Percentiles rank a stretch among this genome's conserved stretches.
phyloP scores from a whole-genome alignment of 805 yeast genomes.

The Yarrowia sp. region DNA sequence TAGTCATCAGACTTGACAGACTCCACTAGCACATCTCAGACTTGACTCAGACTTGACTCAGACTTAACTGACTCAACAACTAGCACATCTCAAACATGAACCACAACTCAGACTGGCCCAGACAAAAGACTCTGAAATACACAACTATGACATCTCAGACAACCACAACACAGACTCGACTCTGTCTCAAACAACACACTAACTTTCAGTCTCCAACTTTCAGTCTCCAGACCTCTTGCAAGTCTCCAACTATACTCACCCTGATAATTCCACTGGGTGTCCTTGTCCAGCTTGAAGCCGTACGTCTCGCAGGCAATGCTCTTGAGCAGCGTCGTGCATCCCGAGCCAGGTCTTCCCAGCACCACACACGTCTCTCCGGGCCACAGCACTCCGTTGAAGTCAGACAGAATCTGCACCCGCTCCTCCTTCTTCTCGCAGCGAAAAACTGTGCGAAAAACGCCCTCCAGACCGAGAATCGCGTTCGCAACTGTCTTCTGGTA shows the following conservation, averaged over 20 bases:
- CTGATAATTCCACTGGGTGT: constrained; percentile 47
- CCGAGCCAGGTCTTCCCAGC: constrained; percentile 77
- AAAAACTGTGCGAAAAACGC: constrained; percentile 28
- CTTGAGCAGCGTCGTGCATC: constrained; percentile 62
- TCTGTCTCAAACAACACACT: too few species aligned
- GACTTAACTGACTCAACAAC: too few species aligned
- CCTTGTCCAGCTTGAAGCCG: constrained; percentile 51
- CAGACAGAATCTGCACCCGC: constrained; percentile 41
- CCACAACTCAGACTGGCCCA: too few species aligned
- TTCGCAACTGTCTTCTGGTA: constrained; percentile 63
- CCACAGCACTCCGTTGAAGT: constrained; percentile 53
- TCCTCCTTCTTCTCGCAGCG: constrained; percentile 41
- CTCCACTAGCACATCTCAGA: too few species aligned
- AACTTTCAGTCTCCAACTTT: too few species aligned
- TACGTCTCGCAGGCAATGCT: constrained; percentile 55
- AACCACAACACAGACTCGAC: too few species aligned
- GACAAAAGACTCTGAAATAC: too few species aligned
- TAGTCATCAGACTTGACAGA: too few species aligned
- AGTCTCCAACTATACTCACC: not conserved
- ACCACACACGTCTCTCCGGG: constrained; percentile 74
- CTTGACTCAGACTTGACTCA: too few species aligned
- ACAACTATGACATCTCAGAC: too few species aligned
- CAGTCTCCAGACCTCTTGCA: too few species aligned
- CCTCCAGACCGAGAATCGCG: constrained; percentile 34
- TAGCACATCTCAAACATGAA: too few species aligned